Evolutionary conservation across 495 filamentous ascomycete species (phyloP).

Genomic region (Choiromyces venosus): DNA sequence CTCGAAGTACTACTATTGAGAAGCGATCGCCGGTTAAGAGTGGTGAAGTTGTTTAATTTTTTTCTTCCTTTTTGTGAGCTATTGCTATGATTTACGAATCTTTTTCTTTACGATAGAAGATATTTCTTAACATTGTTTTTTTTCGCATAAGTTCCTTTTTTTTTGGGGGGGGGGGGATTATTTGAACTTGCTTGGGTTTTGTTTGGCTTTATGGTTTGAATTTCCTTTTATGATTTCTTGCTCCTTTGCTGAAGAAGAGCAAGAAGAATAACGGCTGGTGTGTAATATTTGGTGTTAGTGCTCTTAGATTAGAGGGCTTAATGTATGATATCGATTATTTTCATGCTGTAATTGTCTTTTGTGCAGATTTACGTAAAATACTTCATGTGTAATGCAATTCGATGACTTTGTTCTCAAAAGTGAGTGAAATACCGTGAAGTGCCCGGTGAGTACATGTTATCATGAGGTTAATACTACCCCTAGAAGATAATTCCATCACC

Average conservation of each 20-base stretch:
- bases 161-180: too few species aligned
- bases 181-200: background rate
- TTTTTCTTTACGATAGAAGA: constrained; percentile 5
- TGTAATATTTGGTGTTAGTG: background rate
- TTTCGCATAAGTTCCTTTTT: background rate
- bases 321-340: background rate
- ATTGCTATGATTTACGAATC: background rate
- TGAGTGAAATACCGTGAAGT: background rate
- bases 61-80: constrained; percentile 2
- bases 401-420: background rate
- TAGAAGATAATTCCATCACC: too few species aligned
- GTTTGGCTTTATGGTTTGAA: background rate
- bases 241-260: background rate
- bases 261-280: background rate
- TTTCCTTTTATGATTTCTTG: background rate
- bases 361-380: background rate
- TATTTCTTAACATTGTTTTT: background rate
- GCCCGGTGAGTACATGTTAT: background rate
- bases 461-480: too few species aligned
- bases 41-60: constrained; percentile 35
- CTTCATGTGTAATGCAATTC: background rate
- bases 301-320: background rate
- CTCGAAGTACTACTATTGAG: constrained; percentile 38
- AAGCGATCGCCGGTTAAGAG: constrained; percentile 22
- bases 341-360: background rate